These are phyloP conservation scores for Oryza nivara DNA, from an alignment of 176 grass and related monocot genomes.

Conservation along the genomic window DNA sequence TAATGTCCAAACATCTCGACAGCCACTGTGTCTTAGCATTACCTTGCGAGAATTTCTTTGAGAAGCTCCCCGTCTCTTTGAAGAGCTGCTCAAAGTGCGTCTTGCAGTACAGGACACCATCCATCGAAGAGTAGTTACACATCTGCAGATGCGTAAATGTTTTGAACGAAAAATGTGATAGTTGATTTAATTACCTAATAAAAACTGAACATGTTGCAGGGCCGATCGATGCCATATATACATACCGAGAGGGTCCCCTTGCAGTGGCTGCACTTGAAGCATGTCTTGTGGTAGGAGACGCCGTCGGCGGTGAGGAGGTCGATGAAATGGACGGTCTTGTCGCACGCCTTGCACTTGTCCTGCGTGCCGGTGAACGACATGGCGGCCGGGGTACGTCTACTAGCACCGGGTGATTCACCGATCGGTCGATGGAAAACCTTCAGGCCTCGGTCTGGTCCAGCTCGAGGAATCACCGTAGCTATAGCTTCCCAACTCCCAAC, in stretches of 20 bases:
- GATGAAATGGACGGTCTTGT: constrained; percentile 98
- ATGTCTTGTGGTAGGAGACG: constrained; percentile 74
- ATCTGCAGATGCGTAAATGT: constrained; percentile 50
- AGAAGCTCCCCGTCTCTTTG: constrained; percentile 91
- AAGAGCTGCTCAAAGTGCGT: constrained; percentile 97
- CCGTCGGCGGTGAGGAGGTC: constrained; percentile 87
- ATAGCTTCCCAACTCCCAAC: too few species aligned
- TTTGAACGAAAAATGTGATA: background rate
- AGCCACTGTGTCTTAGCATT: background rate
- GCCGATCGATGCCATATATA: background rate
- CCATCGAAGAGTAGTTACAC: constrained; percentile 94
- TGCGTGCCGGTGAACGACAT: constrained; percentile 99
- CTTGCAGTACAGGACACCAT: constrained; percentile 96
- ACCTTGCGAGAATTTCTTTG: constrained; percentile 78
- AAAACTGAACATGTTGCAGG: background rate
- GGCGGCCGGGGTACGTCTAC: background rate
- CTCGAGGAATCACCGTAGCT: background rate
- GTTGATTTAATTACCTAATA: background rate
- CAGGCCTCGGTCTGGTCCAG: constrained; percentile 1
- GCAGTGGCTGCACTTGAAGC: constrained; percentile 92
- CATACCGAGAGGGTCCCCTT: constrained; percentile 85
- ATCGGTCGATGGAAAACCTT: background rate
- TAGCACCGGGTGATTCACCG: background rate
- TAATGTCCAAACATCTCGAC: background rate
- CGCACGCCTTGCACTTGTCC: constrained; percentile 93